phyloP scores from a whole-genome alignment of 2,329 filamentous ascomycete species.

The Neospermospora avenae region DNA sequence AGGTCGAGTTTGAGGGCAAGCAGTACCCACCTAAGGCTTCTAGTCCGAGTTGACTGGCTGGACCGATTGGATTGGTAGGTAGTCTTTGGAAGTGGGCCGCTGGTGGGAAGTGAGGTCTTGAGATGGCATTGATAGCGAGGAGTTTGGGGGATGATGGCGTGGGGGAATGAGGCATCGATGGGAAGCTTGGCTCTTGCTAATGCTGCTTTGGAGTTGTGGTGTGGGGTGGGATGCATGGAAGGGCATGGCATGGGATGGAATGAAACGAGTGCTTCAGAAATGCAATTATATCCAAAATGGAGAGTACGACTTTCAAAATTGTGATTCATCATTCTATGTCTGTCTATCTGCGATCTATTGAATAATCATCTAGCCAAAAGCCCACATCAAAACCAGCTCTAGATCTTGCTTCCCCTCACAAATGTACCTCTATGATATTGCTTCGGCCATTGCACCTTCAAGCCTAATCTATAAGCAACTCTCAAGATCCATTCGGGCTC shows the following conservation, averaged over 20 bases:
- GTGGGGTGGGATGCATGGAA: not conserved
- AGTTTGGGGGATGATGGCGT: constrained; percentile 3
- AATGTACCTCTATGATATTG: constrained; percentile 29
- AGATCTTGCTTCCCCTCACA: constrained; percentile 28
- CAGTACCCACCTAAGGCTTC: constrained; percentile 51
- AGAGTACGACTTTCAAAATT: not conserved
- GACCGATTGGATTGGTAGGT: not conserved
- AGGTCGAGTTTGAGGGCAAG: constrained; percentile 48
- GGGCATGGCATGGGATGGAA: not conserved
- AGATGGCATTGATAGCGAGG: not conserved
- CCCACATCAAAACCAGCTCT: not conserved
- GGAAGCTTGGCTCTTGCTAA: not conserved
- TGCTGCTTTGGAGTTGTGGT: not conserved
- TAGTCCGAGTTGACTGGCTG: constrained; percentile 20
- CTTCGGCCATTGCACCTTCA: constrained; percentile 64
- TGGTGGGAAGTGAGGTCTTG: constrained; percentile 4
- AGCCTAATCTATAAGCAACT: constrained; percentile 68
- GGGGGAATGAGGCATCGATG: not conserved
- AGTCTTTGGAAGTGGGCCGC: constrained; percentile 6
- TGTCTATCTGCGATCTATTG: not conserved
- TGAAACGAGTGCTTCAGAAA: not conserved
- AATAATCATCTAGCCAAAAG: too few species aligned
- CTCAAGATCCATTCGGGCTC: constrained; percentile 76
- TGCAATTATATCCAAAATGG: not conserved
- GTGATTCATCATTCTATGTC: not conserved